Conservation (phyloP, 2,329 filamentous ascomycete species). For the Colletotrichum ledebouriae region DNA sequence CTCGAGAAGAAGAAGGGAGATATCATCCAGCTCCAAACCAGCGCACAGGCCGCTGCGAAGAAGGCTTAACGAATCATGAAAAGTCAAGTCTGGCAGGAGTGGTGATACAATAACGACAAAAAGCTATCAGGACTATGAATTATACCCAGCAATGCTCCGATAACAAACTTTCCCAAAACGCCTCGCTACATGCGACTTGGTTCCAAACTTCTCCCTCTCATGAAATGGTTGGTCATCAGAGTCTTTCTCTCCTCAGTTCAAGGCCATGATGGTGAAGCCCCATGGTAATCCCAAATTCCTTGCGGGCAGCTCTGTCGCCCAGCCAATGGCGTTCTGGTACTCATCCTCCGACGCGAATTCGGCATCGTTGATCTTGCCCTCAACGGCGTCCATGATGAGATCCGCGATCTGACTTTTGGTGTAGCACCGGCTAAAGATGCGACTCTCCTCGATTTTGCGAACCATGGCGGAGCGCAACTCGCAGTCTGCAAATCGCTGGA, state of each 20-base stretch:
- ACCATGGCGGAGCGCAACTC: conserved; percentile 49
- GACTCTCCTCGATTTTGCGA: conserved; percentile 49
- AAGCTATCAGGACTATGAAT: conserved; percentile 37
- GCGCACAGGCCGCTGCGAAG: conserved; percentile 59
- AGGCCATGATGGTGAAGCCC: conserved; percentile 54
- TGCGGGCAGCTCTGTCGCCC: conserved; percentile 49
- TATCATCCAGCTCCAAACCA: conserved; percentile 69
- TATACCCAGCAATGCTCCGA: conserved; percentile 42
- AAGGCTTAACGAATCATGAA: conserved; percentile 37
- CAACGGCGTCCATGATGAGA: conserved; percentile 50
- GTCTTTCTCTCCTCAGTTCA: conserved; percentile 48
- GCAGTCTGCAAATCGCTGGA: conserved; percentile 49
- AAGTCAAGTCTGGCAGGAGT: conserved; percentile 33
- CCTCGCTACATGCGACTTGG: conserved; percentile 23
- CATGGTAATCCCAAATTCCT: conserved; percentile 54
- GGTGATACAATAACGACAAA: conserved; percentile 37
- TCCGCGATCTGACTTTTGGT: conserved; percentile 50
- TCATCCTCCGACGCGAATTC: conserved; percentile 42
- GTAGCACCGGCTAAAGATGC: conserved; percentile 51
- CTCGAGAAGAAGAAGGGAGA: conserved; percentile 71
- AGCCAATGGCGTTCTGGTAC: conserved; percentile 46
- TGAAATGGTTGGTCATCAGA: conserved; percentile 19
- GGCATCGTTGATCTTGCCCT: conserved; percentile 41
- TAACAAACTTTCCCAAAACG: conserved; percentile 27
- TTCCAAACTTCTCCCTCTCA: conserved; percentile 7